Percentiles rank a stretch among this genome's conserved stretches.
These are phyloP conservation scores for Thermothelomyces thermophilus DNA, from an alignment of 2,329 filamentous ascomycete species.

Conservation along the genomic window DNA sequence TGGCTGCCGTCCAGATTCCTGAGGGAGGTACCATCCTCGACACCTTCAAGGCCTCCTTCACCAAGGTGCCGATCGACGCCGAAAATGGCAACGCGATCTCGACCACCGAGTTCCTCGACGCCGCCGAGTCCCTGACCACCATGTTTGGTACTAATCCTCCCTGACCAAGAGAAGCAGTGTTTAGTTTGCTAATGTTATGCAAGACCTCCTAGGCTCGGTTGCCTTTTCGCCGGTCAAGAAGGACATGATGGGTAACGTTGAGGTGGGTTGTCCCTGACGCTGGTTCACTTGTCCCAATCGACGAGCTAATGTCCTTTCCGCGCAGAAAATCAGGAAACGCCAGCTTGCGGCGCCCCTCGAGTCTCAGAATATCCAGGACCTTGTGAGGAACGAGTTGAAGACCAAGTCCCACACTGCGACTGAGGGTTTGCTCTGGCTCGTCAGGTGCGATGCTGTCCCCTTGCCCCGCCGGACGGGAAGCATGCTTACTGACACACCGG, in stretches of 20 bases:
- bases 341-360: constrained; percentile 70
- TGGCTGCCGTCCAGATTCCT: constrained; percentile 49
- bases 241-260: constrained; percentile 87
- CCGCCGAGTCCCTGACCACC: constrained; percentile 75
- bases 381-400: constrained; percentile 82
- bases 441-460: constrained; percentile 54
- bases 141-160: constrained; percentile 64
- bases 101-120: constrained; percentile 85
- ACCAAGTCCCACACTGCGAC: constrained; percentile 81
- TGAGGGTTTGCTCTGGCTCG: constrained; percentile 86
- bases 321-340: constrained; percentile 80
- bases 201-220: constrained; percentile 58
- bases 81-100: constrained; percentile 69
- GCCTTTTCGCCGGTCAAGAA: constrained; percentile 88
- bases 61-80: constrained; percentile 69
- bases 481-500: constrained; percentile 6
- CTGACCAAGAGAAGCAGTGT: background rate
- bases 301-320: constrained; percentile 3
- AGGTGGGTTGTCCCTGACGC: constrained; percentile 47
- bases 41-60: constrained; percentile 76
- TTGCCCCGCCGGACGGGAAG: constrained; percentile 20
- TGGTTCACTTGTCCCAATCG: background rate
- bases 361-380: constrained; percentile 77
- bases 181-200: background rate
- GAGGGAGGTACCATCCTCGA: constrained; percentile 76